Evolutionary conservation across 2,329 filamentous ascomycete species (phyloP), one percentile per base, ranked within the genome.

Genomic region (Pseudocercospora ulei): DNA sequence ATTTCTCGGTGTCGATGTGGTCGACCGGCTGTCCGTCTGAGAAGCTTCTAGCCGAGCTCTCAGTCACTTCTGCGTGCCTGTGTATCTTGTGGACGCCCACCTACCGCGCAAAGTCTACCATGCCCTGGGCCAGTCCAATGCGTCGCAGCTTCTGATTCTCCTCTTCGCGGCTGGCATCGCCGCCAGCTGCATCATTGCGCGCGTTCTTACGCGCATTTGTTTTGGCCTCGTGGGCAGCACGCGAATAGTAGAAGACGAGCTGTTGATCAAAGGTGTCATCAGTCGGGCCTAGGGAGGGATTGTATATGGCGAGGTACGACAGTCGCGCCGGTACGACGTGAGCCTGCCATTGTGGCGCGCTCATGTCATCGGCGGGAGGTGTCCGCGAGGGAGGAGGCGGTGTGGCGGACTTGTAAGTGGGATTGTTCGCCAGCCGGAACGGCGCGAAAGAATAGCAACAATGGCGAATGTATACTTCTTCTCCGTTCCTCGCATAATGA

Each of bases 81-180:
- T 13, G 6, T 25, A 25, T 23, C 31, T 24, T 17, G 9, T 11
- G 26, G 23, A 7, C 7, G 13, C 25, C 23, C 28, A 44, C 39
- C 23, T 64, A 78, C 74, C 70, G 75, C 50, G 83, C 82, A 65
- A 98, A 98, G 59, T 79, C 82, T 43, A 93, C 80, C 80, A 96
- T 94, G 58, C 87, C 90, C 66, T 98, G 90, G 25, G 90, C 90
- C 47, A 98, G 75, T 23, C 90, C 90, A 58, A 98, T 86, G 68
- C 95, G 87, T 49, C 90, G 76, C 54, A 96, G 68, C 53, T 80
- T 80, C 65, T 93, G 82, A 62, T 96, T 90, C 56, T 78, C 76
- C 55, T 86, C 77, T 49, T 83, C 76, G 4, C 60, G 59, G 43
- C 59, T 43, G 33, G 73, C 66, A 38, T 55, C 49, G 7, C 38